Percentiles rank a stretch among this genome's conserved stretches.
Evolutionary conservation across 768 basidiomycete species (phyloP).

Genomic region (Pleurotus platypus): DNA sequence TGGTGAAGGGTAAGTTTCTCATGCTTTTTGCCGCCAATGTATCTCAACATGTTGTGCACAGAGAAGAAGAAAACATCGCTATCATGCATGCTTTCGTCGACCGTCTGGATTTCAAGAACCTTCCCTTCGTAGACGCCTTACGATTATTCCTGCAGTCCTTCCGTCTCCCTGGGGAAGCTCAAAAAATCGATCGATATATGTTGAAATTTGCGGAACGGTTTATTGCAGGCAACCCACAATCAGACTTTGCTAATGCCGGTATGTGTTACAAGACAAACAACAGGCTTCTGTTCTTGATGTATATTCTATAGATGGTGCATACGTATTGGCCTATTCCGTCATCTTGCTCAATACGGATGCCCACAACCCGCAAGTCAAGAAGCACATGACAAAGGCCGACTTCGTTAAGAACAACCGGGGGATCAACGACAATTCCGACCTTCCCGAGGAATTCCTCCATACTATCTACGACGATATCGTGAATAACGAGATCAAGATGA

Average conservation of each 20-base stretch:
- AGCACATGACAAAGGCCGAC: constrained; percentile 88
- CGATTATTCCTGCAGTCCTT: constrained; percentile 91
- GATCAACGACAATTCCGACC: constrained; percentile 87
- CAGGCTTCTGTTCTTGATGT: not conserved
- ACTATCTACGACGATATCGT: constrained; percentile 89
- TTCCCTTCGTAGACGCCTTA: constrained; percentile 85
- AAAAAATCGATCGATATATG: constrained; percentile 99
- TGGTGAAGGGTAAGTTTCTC: constrained; percentile 80
- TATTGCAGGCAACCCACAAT: constrained; percentile 82
- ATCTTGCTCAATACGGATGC: constrained; percentile 98
- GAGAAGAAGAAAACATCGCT: constrained; percentile 85
- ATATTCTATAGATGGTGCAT: constrained; percentile 72
- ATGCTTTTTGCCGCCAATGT: not conserved
- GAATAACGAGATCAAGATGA: constrained; percentile 95
- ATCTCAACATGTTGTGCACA: constrained; percentile 26
- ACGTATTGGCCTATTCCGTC: constrained; percentile 91
- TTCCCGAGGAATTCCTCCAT: constrained; percentile 81
- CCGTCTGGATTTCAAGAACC: constrained; percentile 78
- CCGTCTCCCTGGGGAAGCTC: constrained; percentile 94
- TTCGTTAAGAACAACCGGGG: constrained; percentile 95
- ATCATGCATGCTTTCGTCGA: constrained; percentile 99
- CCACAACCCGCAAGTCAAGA: constrained; percentile 92
- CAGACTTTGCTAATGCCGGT: constrained; percentile 94
- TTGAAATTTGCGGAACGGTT: constrained; percentile 98
- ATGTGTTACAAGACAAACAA: constrained; percentile 19